Evolutionary conservation across 352 stramenopile genomes (phyloP).

Genomic region (Paralagenidium karlingii): DNA sequence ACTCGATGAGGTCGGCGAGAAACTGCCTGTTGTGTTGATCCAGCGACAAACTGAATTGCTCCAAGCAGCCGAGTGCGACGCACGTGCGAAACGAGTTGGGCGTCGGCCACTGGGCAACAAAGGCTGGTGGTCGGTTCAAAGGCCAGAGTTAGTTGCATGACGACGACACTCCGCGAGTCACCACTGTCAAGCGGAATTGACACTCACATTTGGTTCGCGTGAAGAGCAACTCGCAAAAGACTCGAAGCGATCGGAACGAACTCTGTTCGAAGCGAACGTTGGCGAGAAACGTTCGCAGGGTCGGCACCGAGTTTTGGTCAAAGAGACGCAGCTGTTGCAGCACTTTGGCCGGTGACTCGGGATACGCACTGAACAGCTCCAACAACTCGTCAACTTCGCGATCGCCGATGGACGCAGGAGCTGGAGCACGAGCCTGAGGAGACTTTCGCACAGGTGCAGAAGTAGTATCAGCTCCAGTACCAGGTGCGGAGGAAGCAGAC

Average conservation of each 20-base stretch:
- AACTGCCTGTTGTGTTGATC: conserved; percentile 39
- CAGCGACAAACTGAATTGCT: conserved; percentile 26
- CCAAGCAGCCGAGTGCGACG: conserved; percentile 29
- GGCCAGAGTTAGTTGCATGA: neutral
- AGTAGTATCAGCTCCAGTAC: too few species aligned
- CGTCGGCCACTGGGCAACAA: conserved; percentile 23
- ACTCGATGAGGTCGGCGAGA: conserved; percentile 18
- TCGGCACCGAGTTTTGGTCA: too few species aligned
- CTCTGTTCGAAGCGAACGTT: conserved; percentile 31
- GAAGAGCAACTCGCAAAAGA: conserved; percentile 52
- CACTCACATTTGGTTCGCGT: conserved; percentile 39
- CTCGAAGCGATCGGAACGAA: conserved; percentile 33
- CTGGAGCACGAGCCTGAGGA: too few species aligned
- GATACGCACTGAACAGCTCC: too few species aligned
- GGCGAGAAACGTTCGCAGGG: conserved; percentile 32
- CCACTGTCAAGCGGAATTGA: neutral
- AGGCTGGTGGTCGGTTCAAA: conserved; percentile 6
- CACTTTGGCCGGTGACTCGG: too few species aligned
- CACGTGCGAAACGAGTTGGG: conserved; percentile 41
- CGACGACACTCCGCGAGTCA: too few species aligned
- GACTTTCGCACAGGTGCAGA: too few species aligned
- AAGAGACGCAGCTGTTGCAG: too few species aligned
- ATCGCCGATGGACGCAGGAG: too few species aligned
- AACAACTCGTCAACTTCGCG: too few species aligned
- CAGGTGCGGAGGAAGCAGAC: too few species aligned